phyloP scores from a whole-genome alignment of 352 stramenopile species.

The Thraustotheca clavata region DNA sequence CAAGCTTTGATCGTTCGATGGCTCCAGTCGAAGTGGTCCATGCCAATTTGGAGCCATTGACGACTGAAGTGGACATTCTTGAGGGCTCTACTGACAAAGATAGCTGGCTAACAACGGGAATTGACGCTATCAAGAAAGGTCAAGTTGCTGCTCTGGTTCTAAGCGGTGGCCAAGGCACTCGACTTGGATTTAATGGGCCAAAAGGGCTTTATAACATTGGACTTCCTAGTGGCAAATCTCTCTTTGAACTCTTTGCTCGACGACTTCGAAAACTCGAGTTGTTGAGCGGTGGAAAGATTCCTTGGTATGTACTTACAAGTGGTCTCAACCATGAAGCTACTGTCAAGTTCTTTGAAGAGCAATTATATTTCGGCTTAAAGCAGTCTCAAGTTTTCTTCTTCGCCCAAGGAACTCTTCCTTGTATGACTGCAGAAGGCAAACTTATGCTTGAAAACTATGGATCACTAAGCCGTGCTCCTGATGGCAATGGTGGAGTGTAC shows the following conservation, averaged over 20 bases:
- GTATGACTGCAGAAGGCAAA: slow-evolving; percentile 91
- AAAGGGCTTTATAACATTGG: slow-evolving; percentile 94
- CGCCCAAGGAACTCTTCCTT: slow-evolving; percentile 94
- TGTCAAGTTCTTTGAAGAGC: slow-evolving; percentile 78
- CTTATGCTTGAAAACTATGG: slow-evolving; percentile 89
- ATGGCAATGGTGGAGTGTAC: slow-evolving; percentile 97
- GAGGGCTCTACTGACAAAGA: slow-evolving; percentile 42
- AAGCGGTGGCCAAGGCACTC: slow-evolving; percentile 93
- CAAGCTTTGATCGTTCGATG: slow-evolving; percentile 16
- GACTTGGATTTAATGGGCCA: slow-evolving; percentile 92
- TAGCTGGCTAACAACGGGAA: slow-evolving; percentile 39
- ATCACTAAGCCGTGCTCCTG: slow-evolving; percentile 85
- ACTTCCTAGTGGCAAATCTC: slow-evolving; percentile 81
- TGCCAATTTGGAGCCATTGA: not conserved
- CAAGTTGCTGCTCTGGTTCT: slow-evolving; percentile 92
- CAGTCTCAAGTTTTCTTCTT: slow-evolving; percentile 92
- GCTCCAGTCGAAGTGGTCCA: not conserved
- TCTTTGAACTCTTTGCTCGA: slow-evolving; percentile 94
- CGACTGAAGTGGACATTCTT: slow-evolving; percentile 49
- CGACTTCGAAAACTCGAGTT: slow-evolving; percentile 70
- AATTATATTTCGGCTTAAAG: slow-evolving; percentile 89
- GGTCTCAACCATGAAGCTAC: slow-evolving; percentile 94
- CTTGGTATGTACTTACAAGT: slow-evolving; percentile 97
- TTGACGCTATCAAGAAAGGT: slow-evolving; percentile 77
- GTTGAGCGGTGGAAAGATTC: slow-evolving; percentile 32